Percentiles rank a stretch among this genome's conserved stretches.
These are phyloP conservation scores for Aureobasidium sp. DNA, from an alignment of 2,329 filamentous ascomycete genomes.

Conservation along the genomic window DNA sequence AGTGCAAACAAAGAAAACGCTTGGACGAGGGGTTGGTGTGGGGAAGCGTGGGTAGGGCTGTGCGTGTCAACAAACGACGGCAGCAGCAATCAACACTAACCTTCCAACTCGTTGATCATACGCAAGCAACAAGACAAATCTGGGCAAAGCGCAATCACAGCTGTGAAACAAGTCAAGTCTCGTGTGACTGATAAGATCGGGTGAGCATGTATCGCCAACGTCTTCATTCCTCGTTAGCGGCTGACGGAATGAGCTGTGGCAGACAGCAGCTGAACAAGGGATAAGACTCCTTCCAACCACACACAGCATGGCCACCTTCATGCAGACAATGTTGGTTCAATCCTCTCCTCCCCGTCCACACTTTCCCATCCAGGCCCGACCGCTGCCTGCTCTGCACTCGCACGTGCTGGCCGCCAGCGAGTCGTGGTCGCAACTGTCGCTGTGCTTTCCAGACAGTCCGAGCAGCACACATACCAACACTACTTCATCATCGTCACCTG, in stretches of 20 bases:
- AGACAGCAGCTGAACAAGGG: slow-evolving; percentile 3
- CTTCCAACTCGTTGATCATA: background rate
- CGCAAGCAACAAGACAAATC: background rate
- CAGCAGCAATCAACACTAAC: background rate
- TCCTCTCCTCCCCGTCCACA: slow-evolving; percentile 27
- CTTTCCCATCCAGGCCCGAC: slow-evolving; percentile 24
- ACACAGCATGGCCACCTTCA: slow-evolving; percentile 60
- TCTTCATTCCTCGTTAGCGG: slow-evolving; percentile 9
- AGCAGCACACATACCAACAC: slow-evolving; percentile 9
- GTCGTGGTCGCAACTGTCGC: slow-evolving; percentile 27
- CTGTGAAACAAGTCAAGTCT: background rate
- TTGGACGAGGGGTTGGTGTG: background rate
- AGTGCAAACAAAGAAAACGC: background rate
- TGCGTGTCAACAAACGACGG: background rate
- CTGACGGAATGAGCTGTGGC: background rate
- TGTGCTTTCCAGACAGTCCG: slow-evolving; percentile 20
- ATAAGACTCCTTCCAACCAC: background rate
- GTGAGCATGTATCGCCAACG: background rate
- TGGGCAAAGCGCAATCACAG: background rate
- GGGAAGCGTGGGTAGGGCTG: background rate
- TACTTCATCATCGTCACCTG: slow-evolving; percentile 21
- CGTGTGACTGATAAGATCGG: slow-evolving; percentile 3
- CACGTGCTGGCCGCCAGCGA: slow-evolving; percentile 33
- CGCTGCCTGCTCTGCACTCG: slow-evolving; percentile 36
- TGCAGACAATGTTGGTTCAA: slow-evolving; percentile 68